Evolutionary conservation across 495 filamentous ascomycete genomes (phyloP), one percentile per base, ranked within the genome.

Genomic region (Penicillium manginii): DNA sequence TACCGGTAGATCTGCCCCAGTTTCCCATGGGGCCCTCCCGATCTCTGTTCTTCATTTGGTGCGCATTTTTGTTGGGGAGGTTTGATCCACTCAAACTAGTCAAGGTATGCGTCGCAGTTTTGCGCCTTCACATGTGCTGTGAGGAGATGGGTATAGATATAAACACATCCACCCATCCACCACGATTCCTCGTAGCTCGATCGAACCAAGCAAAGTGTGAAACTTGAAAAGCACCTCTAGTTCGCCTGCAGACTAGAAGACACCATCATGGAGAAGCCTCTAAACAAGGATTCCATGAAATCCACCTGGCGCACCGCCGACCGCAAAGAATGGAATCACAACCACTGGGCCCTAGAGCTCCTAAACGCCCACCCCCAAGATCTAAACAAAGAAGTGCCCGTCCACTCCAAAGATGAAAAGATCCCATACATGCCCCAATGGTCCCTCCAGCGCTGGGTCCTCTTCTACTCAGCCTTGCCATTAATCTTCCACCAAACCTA

Each of bases 251-350:
- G 17, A 43, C 15, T 43, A 43, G 40, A 17, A 2, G 1, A 26
- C 23, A 21, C 11, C 52, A 65, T 12, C 22, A 73, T 70, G 67
- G 66, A 65, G 49, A 65, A 58, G 55, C 53, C 57, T 19, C 62
- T 67, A 47, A 67, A 74, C 8, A 78, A 75, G 54, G 75, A 78
- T 63, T 78, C 75, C 2, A 77, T 78, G 71, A 73, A 68, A 55
- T 78, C 75, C 19, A 78, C 75, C 23, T 78, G 75, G 75, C 73
- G 69, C 9, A 64, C 61, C 4, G 65, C 58, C n/a, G 60, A 62
- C 47, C 71, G 71, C 52, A 58, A 61, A 26, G 54, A 69, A 51
- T 78, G 75, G 75, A 73, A 39, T n/a, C 55, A 70, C 26, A 50
- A 64, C 52, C 75, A 78, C 61, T 71, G 67, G 61, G 52, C 68